phyloP scores from a whole-genome alignment of 2,329 filamentous ascomycete genomes.

The Botryotinia narcissicola region DNA sequence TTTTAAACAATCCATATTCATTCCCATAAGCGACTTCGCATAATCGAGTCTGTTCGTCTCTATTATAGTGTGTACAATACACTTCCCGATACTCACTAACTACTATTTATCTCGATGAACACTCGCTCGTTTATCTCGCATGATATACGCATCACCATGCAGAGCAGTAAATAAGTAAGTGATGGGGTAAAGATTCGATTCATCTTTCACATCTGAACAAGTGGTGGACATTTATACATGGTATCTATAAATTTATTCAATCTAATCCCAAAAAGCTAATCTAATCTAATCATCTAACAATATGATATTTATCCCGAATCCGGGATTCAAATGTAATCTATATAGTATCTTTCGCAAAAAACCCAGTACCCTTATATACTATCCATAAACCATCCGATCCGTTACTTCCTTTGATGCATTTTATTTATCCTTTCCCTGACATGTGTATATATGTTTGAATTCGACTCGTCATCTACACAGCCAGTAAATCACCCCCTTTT shows the following conservation, averaged over 20 bases:
- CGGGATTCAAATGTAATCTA: not conserved
- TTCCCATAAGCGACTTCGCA: not conserved
- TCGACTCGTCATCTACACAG: not conserved
- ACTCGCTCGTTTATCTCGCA: not conserved
- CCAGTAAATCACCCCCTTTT: not conserved
- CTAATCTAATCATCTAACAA: not conserved
- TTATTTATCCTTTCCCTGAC: not conserved
- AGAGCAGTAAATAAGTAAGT: not conserved
- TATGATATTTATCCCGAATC: not conserved
- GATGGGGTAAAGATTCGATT: not conserved
- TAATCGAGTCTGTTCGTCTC: not conserved
- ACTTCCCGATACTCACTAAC: not conserved
- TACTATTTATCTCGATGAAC: not conserved
- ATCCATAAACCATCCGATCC: not conserved
- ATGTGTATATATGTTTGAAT: not conserved
- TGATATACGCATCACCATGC: not conserved
- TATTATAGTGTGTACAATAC: not conserved
- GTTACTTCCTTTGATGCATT: not conserved
- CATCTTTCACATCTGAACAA: not conserved
- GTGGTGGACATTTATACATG: not conserved
- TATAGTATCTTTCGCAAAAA: conserved; percentile 18
- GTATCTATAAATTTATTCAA: not conserved
- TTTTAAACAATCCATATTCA: not conserved
- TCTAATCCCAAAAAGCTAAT: not conserved
- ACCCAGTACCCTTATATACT: not conserved